Evolutionary conservation across 306 rosid genomes (phyloP), one percentile per base, ranked within the genome.

Genomic region (Cyclanthera cordifolia): DNA sequence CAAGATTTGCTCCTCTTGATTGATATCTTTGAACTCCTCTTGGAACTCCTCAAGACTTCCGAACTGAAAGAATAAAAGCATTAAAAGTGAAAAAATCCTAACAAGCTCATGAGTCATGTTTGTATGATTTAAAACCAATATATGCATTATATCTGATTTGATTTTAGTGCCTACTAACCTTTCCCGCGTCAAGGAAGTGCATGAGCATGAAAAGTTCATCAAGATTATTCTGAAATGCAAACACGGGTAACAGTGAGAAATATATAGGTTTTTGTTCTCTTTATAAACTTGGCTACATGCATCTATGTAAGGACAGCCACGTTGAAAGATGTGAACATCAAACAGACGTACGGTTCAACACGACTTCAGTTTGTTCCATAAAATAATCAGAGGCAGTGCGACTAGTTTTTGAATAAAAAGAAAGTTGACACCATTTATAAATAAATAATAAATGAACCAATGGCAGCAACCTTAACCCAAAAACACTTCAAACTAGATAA

Each of bases 161-260:
- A 67, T 79, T 23, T 48, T 28, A 73, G 41, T 21, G 72, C 52
- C 71, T 14, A 85, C 96, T 80, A 77, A 93, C 99, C 99, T 94
- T 94, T 70, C 97, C 99, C 39, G 95, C 95, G 68, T 90, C 99
- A 75, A 94, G 99, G 81, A 94, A 94, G 82, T 94, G 99, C 99
- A 94, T 94, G 65, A 94, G 95, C 99, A 94, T 90, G 76, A 94
- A 94, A 67, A 94, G 96, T 74, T 94, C 99, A 27, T 94, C 99
- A 75, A 94, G 82, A 75, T 94, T 94, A 80, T 94, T 94, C 99
- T 94, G 99, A 73, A 83, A 87, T 71, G 53, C 78, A 52, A 55
- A 75, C 41, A 82, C 11, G 74, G 57, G 56, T 55, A 71, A 59
- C 65, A 68, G 59, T 77, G 46, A 80, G 84, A 58, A 52, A 57